Evolutionary conservation across 306 rosid species (phyloP).

Genomic region (Citrullus mucosospermus): DNA sequence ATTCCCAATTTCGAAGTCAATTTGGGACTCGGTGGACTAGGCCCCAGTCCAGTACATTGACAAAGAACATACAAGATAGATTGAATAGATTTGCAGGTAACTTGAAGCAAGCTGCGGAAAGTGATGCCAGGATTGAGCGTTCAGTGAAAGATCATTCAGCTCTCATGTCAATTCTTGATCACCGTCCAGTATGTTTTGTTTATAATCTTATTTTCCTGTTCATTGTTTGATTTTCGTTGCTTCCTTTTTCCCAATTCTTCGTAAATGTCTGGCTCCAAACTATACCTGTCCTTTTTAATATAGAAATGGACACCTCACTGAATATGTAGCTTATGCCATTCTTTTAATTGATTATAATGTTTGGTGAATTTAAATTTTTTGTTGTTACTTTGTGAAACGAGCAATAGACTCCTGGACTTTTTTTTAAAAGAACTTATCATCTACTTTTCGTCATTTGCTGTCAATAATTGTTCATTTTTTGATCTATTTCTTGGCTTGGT

Average conservation of each 20-base stretch:
- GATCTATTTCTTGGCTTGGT: too few species aligned
- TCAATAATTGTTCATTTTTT: not conserved
- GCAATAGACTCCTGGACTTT: not conserved
- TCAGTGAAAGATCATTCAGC: conserved; percentile 74
- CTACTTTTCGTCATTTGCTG: not conserved
- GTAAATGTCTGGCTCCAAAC: not conserved
- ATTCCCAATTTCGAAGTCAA: conserved; percentile 82
- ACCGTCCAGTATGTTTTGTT: conserved; percentile 55
- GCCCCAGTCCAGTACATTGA: conserved; percentile 89
- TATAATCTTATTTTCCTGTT: not conserved
- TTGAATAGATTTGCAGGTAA: conserved; percentile 83
- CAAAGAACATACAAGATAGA: conserved; percentile 93
- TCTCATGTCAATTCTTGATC: conserved; percentile 80
- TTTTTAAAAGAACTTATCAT: not conserved
- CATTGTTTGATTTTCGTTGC: not conserved
- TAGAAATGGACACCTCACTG: not conserved
- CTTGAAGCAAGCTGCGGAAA: conserved; percentile 94
- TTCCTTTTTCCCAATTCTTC: not conserved
- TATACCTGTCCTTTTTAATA: not conserved
- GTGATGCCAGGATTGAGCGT: conserved; percentile 89
- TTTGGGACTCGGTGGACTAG: conserved; percentile 95
- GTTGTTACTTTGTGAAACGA: not conserved
- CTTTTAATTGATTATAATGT: not conserved
- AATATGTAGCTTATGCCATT: not conserved
- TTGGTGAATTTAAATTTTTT: not conserved